A percentile compares a stretch with the other conserved stretches of the same genome.
Conservation (phyloP, 2,329 filamentous ascomycete species). For the Teratosphaeria pseudoeucalypti region DNA sequence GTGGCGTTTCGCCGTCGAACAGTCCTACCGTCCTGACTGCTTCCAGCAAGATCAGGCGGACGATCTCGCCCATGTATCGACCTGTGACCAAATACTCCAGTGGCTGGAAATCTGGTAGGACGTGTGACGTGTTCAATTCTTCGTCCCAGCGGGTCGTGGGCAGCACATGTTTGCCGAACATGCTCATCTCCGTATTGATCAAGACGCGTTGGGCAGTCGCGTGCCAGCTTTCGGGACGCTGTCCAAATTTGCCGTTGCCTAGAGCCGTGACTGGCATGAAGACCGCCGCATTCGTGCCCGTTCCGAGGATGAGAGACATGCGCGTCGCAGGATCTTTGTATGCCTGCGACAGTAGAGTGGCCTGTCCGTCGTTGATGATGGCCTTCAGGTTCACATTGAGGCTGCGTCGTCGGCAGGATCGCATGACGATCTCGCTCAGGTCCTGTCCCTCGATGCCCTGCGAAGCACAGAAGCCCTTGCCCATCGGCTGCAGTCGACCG, state of each 20-base stretch:
- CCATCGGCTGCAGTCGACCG: conserved; percentile 51
- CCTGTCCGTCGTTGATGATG: conserved; percentile 55
- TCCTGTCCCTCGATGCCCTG: conserved; percentile 50
- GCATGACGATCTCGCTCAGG: conserved; percentile 48
- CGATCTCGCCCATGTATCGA: conserved; percentile 54
- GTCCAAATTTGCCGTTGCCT: conserved; percentile 45
- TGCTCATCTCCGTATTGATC: conserved; percentile 56
- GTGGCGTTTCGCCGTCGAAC: conserved; percentile 47
- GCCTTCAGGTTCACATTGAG: conserved; percentile 51
- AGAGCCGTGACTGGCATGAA: conserved; percentile 48
- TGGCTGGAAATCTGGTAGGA: conserved; percentile 53
- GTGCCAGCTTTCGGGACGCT: conserved; percentile 45
- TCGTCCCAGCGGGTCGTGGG: conserved; percentile 54
- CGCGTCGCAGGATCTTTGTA: conserved; percentile 51
- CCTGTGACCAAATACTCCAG: conserved; percentile 56
- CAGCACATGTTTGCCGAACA: conserved; percentile 52
- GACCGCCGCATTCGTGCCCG: conserved; percentile 55
- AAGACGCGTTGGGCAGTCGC: conserved; percentile 50
- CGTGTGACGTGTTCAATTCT: conserved; percentile 45
- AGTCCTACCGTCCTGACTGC: conserved; percentile 46
- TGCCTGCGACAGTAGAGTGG: conserved; percentile 51
- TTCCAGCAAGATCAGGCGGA: conserved; percentile 50
- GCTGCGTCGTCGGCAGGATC: conserved; percentile 43
- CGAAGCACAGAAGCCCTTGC: conserved; percentile 54
- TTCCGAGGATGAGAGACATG: conserved; percentile 55